Percentiles rank a stretch among this genome's conserved stretches.
Evolutionary conservation across 1,284 basidiomycete species (phyloP).

Genomic region (Bjerkandera adusta): DNA sequence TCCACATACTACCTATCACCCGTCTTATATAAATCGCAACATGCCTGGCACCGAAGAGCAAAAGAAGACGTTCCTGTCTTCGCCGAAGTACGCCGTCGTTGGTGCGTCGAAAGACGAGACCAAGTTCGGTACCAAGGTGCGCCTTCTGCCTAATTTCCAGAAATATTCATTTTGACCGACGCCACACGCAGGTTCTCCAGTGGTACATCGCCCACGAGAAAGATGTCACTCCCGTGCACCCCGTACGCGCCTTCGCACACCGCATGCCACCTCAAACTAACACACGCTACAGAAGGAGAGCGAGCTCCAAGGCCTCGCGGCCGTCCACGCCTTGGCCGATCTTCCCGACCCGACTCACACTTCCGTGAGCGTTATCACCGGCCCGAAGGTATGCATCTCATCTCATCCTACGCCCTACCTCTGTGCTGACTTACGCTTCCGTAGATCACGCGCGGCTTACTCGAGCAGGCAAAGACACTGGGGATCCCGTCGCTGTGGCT

Average conservation of each 20-base stretch:
- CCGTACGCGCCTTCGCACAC: conserved; percentile 35
- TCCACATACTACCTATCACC: neutral
- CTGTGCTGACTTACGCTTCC: conserved; percentile 9
- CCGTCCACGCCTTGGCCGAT: conserved; percentile 51
- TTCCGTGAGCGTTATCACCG: conserved; percentile 78
- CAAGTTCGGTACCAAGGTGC: conserved; percentile 76
- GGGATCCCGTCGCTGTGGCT: conserved; percentile 75
- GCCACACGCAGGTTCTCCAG: conserved; percentile 59
- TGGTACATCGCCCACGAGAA: conserved; percentile 71
- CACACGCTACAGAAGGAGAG: conserved; percentile 48
- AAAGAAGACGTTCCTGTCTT: conserved; percentile 60
- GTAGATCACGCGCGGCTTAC: conserved; percentile 64
- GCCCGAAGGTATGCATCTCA: conserved; percentile 52
- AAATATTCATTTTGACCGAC: neutral
- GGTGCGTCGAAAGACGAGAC: conserved; percentile 76
- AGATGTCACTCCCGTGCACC: conserved; percentile 71
- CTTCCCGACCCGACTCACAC: conserved; percentile 67
- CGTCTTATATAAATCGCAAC: neutral
- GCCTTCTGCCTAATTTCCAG: conserved; percentile 9
- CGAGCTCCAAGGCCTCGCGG: conserved; percentile 60
- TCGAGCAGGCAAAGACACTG: conserved; percentile 63
- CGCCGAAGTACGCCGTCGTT: conserved; percentile 68
- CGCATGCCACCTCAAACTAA: no score
- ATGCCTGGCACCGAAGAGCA: conserved; percentile 32
- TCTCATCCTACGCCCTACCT: neutral